Evolutionary conservation across 208 protist genomes (phyloP).

Genomic region (Naegleria lovaniensis): DNA sequence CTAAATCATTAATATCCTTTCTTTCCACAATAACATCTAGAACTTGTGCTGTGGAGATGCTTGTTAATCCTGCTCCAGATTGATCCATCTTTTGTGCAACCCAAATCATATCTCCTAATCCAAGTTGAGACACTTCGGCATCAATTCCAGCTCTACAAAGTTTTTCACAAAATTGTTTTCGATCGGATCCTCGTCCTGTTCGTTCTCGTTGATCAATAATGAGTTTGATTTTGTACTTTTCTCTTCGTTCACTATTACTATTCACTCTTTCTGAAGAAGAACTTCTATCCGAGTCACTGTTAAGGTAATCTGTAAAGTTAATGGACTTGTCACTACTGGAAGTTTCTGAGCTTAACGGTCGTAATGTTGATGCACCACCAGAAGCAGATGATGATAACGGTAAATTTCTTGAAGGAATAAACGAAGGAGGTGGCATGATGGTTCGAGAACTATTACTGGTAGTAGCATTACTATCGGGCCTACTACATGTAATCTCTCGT

Average conservation of each 20-base stretch:
- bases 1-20: slow-evolving; percentile 42
- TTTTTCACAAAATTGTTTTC: slow-evolving; percentile 30
- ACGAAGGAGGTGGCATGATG: background rate
- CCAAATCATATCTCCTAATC: slow-evolving; percentile 44
- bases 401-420: background rate
- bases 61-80: background rate
- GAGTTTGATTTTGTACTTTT: background rate
- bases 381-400: background rate
- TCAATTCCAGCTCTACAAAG: background rate
- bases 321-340: background rate
- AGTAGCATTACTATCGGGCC: no score
- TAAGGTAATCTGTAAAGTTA: background rate
- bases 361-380: no score
- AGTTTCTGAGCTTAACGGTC: no score
- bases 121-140: slow-evolving; percentile 23
- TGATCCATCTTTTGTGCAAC: background rate
- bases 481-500: no score
- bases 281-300: background rate
- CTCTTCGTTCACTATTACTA: background rate
- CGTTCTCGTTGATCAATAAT: slow-evolving; percentile 40
- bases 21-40: slow-evolving; percentile 44
- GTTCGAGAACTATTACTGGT: no score
- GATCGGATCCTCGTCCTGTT: background rate
- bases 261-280: no score
- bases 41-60: background rate